Evolutionary conservation across 139 green algal genomes (phyloP).

Genomic region (Chlorella sorokiniana): DNA sequence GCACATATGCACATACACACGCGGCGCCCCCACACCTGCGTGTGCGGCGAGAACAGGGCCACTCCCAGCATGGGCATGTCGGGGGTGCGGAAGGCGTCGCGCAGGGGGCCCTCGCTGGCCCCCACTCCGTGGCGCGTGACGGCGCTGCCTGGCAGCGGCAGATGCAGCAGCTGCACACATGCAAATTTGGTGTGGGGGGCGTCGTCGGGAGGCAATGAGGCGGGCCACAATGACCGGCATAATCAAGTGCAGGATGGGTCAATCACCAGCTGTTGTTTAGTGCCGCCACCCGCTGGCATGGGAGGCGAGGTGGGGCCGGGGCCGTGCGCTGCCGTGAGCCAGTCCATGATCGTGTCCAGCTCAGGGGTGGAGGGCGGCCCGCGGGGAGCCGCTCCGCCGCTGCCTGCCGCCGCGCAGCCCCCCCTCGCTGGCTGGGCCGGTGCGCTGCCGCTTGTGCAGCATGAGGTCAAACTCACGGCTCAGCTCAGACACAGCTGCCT

Average conservation of each 20-base stretch:
- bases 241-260: not conserved
- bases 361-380: slow-evolving; percentile 21
- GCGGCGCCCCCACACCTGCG: too few species aligned
- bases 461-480: slow-evolving; percentile 1
- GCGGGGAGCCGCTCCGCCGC: not conserved
- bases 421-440: not conserved
- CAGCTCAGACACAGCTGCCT: not conserved
- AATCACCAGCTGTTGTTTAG: not conserved
- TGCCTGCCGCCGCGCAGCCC: not conserved
- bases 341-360: slow-evolving; percentile 34
- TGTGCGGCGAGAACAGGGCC: slow-evolving; percentile 31
- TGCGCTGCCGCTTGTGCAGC: not conserved
- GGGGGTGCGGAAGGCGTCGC: slow-evolving; percentile 16
- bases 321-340: slow-evolving; percentile 21
- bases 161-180: slow-evolving; percentile 2
- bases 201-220: too few species aligned
- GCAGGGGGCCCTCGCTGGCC: not conserved
- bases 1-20: too few species aligned
- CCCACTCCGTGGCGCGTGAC: too few species aligned
- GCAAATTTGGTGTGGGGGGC: too few species aligned
- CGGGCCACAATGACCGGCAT: too few species aligned
- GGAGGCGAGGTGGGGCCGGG: not conserved
- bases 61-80: slow-evolving; percentile 37
- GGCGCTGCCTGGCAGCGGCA: too few species aligned
- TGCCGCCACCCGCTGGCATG: not conserved